A percentile compares a stretch with the other conserved stretches of the same genome.
phyloP scores from a whole-genome alignment of 108 stramenopile species.

The Cyclotella sp. region DNA sequence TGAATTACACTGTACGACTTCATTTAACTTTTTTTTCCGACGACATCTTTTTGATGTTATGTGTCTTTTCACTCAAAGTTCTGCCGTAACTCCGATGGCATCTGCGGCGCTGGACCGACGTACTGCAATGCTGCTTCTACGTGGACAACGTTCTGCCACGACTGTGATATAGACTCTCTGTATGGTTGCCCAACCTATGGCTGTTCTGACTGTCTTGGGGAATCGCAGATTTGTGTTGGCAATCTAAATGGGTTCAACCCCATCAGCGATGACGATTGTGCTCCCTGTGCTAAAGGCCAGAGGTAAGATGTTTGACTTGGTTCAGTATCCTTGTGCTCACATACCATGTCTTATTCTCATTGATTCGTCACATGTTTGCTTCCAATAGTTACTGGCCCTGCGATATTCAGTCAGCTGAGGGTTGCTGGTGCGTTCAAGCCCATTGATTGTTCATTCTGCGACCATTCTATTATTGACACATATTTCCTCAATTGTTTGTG shows the following conservation, averaged over 20 bases:
- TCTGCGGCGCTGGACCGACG: constrained; percentile 28
- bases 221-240: constrained; percentile 35
- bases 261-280: constrained; percentile 34
- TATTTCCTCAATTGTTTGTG: background rate
- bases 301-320: background rate
- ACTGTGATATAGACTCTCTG: constrained; percentile 33
- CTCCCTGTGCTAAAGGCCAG: constrained; percentile 26
- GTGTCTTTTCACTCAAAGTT: background rate
- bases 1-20: too few relatives aligned
- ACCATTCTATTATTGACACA: background rate
- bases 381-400: constrained; percentile 18
- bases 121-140: constrained; percentile 43
- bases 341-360: too few relatives aligned
- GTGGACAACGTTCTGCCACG: constrained; percentile 39
- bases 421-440: constrained; percentile 23
- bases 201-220: constrained; percentile 29
- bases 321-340: too few relatives aligned
- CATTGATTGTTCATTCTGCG: background rate
- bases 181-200: constrained; percentile 37
- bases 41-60: too few relatives aligned
- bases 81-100: constrained; percentile 27
- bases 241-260: constrained; percentile 39
- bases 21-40: too few relatives aligned
- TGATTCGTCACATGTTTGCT: too few relatives aligned
- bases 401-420: constrained; percentile 24